Base-by-base conservation (phyloP, 2,329 filamentous ascomycete genomes). In the Clonostachys rhizophaga region DNA sequence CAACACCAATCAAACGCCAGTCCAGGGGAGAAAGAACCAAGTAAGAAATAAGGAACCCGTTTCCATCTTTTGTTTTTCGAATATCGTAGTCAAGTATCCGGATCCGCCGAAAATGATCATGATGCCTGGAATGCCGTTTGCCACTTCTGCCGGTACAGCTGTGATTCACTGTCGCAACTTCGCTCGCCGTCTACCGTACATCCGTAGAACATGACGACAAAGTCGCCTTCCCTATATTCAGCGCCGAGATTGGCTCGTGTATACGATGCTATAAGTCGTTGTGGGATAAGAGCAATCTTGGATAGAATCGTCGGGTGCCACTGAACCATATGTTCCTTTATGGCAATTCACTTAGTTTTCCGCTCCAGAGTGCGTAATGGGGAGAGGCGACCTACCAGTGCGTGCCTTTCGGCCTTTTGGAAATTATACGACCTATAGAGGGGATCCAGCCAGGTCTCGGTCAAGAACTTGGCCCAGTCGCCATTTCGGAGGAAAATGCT, bases 291-390 rank as follows among this genome's bases (percentile, higher is more conserved):
- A 2, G 88, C 91, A 51, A 97, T 72, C 62, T 91, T 94, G 36
- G 92, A 90, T 11, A 99, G 79, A 41, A 99, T 86, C 0, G 94
- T 99, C 30, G 92, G 91, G 63, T 99, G 94, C 95, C 94, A 99
- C 74, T 96, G 92, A 34, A 89, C 83, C 55, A 92, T 87, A 62
- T 94, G 89, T 68, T 92, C 88, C 87, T 91, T 52, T 12, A 30
- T 30, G 9, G 24, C 34, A 40, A 43, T 11, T 20, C 6, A 39
- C 34, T 34, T 34, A 14, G 37, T n/a, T 40, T 40, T 11, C 12
- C 37, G 2, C 37, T 13, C 24, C 40, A n/a, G 11, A 20, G 18
- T 52, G 71, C 60, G 47, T 33, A 50, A 17, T 35, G 14, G 24
- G 8, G 18, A 24, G 40, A 42, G 17, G 5, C 5, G 34, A 64